Evolutionary conservation across 2,329 filamentous ascomycete species (phyloP).

Genomic region (Plenodomus biglobosus): DNA sequence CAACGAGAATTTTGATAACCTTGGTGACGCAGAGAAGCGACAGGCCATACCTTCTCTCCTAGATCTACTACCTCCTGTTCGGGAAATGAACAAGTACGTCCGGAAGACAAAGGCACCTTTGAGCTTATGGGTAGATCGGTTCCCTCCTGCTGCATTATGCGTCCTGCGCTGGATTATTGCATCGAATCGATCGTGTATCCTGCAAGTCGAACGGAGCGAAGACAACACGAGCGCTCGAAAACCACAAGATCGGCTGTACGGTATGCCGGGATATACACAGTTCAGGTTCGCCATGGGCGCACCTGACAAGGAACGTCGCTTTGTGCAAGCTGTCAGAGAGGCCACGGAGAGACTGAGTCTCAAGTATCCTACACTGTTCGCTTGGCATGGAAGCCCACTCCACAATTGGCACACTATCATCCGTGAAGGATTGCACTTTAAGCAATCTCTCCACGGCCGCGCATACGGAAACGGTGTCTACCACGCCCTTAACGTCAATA

Average conservation of each 20-base stretch:
- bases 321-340: conserved; percentile 62
- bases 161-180: conserved; percentile 85
- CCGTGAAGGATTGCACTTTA: conserved; percentile 76
- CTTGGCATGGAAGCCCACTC: conserved; percentile 79
- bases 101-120: conserved; percentile 44
- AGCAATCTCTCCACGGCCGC: conserved; percentile 63
- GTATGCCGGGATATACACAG: conserved; percentile 70
- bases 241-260: conserved; percentile 58
- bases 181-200: conserved; percentile 83
- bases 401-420: conserved; percentile 90
- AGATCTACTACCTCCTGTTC: conserved; percentile 62
- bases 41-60: conserved; percentile 57
- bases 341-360: conserved; percentile 47
- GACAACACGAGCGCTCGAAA: conserved; percentile 27
- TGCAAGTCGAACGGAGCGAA: conserved; percentile 63
- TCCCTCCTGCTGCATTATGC: conserved; percentile 67
- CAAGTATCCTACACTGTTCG: conserved; percentile 71
- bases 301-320: conserved; percentile 82
- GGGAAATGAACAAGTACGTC: conserved; percentile 56
- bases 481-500: conserved; percentile 63
- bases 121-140: conserved; percentile 57
- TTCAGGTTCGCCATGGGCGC: conserved; percentile 88
- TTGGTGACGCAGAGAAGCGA: conserved; percentile 51
- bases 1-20: conserved; percentile 59
- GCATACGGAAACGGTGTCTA: conserved; percentile 80